These are phyloP conservation scores for Citrus maxima DNA, from an alignment of 345 rosid genomes.

Conservation along the genomic window DNA sequence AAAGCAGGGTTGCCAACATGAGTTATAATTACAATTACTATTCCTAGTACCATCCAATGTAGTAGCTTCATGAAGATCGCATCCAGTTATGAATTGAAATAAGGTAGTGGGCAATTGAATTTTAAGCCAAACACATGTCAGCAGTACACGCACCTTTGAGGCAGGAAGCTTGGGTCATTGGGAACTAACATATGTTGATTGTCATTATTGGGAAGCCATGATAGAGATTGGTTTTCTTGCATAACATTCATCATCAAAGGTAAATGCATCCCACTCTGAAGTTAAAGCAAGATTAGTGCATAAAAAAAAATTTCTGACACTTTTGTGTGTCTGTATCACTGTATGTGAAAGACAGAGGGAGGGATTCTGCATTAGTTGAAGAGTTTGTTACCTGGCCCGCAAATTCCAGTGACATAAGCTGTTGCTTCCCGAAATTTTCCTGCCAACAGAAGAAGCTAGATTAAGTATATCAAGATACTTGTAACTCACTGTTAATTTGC, in stretches of 20 bases:
- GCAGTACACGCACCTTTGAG: constrained; percentile 42
- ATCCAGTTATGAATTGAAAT: background rate
- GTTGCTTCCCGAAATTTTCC: constrained; percentile 63
- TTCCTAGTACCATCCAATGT: background rate
- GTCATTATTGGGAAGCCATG: constrained; percentile 70
- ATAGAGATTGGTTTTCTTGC: constrained; percentile 56
- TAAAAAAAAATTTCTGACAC: constrained; percentile 11
- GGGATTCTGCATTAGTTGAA: background rate
- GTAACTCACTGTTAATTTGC: background rate
- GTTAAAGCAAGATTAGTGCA: constrained; percentile 25
- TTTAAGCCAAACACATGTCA: background rate
- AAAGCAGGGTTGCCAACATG: background rate
- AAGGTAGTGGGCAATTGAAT: background rate
- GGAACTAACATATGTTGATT: constrained; percentile 53
- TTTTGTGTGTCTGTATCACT: background rate
- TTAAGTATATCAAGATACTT: background rate
- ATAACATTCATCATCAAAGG: constrained; percentile 54
- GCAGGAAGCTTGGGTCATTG: constrained; percentile 52
- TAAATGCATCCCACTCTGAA: constrained; percentile 55
- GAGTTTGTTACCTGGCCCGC: constrained; percentile 51
- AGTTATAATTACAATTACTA: background rate
- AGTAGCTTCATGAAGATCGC: background rate
- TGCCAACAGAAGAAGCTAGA: constrained; percentile 30
- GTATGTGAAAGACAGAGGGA: background rate
- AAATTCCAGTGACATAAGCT: constrained; percentile 53